These are phyloP conservation scores for Mallotus japonicus DNA, from an alignment of 441 rosid species.

Conservation along the genomic window DNA sequence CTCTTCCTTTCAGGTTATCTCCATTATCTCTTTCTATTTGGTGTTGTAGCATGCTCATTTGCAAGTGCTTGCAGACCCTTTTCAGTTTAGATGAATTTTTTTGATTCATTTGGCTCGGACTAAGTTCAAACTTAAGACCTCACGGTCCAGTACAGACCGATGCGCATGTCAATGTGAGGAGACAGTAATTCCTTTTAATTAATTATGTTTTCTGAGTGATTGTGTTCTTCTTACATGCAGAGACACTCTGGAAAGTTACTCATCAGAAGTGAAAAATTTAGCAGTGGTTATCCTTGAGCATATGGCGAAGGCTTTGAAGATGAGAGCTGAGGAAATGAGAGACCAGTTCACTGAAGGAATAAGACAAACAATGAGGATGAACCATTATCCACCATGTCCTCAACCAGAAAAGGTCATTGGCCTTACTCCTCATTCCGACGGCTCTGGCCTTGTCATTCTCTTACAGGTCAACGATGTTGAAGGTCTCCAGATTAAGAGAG, in stretches of 20 bases:
- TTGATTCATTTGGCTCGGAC: too few species aligned
- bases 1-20: slow-evolving; percentile 48
- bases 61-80: background rate
- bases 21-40: background rate
- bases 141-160: too few species aligned
- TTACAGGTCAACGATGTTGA: slow-evolving; percentile 43
- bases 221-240: slow-evolving; percentile 23
- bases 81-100: too few species aligned
- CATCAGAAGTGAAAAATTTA: slow-evolving; percentile 35
- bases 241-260: slow-evolving; percentile 38
- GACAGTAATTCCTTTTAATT: background rate
- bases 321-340: slow-evolving; percentile 31
- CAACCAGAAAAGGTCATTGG: slow-evolving; percentile 45
- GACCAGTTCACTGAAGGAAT: slow-evolving; percentile 35
- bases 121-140: too few species aligned
- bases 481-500: slow-evolving; percentile 44
- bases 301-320: slow-evolving; percentile 35
- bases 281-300: slow-evolving; percentile 30
- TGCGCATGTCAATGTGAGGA: background rate
- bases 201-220: background rate
- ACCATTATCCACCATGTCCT: slow-evolving; percentile 59
- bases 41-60: background rate
- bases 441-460: slow-evolving; percentile 39
- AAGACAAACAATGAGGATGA: slow-evolving; percentile 43
- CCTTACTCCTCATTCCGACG: slow-evolving; percentile 45